phyloP scores from a whole-genome alignment of 768 basidiomycete genomes.

The Dentipellis sp. region DNA sequence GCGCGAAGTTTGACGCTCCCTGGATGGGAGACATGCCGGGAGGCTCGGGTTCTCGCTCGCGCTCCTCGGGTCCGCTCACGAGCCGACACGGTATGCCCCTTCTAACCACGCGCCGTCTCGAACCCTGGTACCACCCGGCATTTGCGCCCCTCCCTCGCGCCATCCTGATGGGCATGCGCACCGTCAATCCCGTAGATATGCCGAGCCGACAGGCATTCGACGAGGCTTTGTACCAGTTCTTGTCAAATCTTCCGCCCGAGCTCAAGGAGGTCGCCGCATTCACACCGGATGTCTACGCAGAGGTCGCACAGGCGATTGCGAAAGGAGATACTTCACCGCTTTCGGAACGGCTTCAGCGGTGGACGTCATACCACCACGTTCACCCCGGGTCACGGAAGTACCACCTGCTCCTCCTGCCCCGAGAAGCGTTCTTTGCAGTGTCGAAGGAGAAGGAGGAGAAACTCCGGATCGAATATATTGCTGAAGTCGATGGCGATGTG shows the following conservation, averaged over 20 bases:
- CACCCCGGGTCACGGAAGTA: slow-evolving; percentile 51
- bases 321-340: slow-evolving; percentile 23
- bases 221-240: slow-evolving; percentile 36
- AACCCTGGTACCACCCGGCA: slow-evolving; percentile 50
- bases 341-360: slow-evolving; percentile 36
- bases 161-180: slow-evolving; percentile 45
- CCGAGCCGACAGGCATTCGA: slow-evolving; percentile 48
- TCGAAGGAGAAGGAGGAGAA: slow-evolving; percentile 41
- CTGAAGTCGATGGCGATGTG: slow-evolving; percentile 28
- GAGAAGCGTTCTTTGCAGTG: slow-evolving; percentile 48
- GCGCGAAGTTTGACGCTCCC: slow-evolving; percentile 1
- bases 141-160: slow-evolving; percentile 53
- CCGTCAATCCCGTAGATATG: slow-evolving; percentile 48
- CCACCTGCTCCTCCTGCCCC: slow-evolving; percentile 48
- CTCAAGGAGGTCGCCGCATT: slow-evolving; percentile 55
- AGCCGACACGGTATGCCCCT: slow-evolving; percentile 3
- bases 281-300: slow-evolving; percentile 42
- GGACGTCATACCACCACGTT: slow-evolving; percentile 52
- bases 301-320: slow-evolving; percentile 38
- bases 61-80: background rate
- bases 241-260: slow-evolving; percentile 41
- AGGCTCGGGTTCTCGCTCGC: background rate
- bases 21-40: background rate
- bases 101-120: slow-evolving; percentile 25
- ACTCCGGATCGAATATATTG: slow-evolving; percentile 36